Evolutionary conservation across 169 alveolate genomes (phyloP).

Genomic region (Theileria orientalis): DNA sequence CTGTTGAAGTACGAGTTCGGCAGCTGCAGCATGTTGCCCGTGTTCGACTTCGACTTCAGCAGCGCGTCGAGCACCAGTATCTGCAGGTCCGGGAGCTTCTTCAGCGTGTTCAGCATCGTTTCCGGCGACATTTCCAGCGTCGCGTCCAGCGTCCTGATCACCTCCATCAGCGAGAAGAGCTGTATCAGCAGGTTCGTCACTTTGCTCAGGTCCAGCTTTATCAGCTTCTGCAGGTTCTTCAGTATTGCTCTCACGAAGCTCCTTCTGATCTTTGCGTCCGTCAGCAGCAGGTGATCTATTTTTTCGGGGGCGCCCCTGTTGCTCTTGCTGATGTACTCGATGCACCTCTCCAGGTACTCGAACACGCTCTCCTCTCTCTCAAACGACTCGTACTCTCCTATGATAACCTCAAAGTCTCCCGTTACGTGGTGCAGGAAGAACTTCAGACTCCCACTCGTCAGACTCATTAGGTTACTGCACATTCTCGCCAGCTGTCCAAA

Average conservation of each 20-base stretch:
- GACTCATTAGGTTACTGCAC: slow-evolving; percentile 10
- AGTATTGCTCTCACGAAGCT: slow-evolving; percentile 24
- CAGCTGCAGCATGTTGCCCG: background rate
- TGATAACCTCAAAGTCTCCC: slow-evolving; percentile 27
- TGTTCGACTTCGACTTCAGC: background rate
- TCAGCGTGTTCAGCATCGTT: slow-evolving; percentile 26
- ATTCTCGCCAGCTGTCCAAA: slow-evolving; percentile 29
- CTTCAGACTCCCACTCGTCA: slow-evolving; percentile 11
- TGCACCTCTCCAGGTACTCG: slow-evolving; percentile 23
- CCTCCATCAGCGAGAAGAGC: slow-evolving; percentile 29
- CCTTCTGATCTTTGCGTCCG: slow-evolving; percentile 29
- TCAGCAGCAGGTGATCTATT: slow-evolving; percentile 22
- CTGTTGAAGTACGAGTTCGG: slow-evolving; percentile 38
- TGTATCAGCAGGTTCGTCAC: slow-evolving; percentile 31
- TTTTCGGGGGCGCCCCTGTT: background rate
- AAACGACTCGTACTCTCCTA: slow-evolving; percentile 21
- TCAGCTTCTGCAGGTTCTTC: slow-evolving; percentile 30
- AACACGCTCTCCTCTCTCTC: slow-evolving; percentile 21
- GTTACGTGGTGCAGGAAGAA: slow-evolving; percentile 35
- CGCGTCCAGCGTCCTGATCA: slow-evolving; percentile 26
- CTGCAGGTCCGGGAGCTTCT: slow-evolving; percentile 50
- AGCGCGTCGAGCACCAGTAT: slow-evolving; percentile 45
- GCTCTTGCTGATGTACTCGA: slow-evolving; percentile 19
- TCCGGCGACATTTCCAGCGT: slow-evolving; percentile 43
- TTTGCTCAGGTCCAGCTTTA: slow-evolving; percentile 36